phyloP scores from a whole-genome alignment of 1,284 basidiomycete genomes.

The Puccinia triticina region DNA sequence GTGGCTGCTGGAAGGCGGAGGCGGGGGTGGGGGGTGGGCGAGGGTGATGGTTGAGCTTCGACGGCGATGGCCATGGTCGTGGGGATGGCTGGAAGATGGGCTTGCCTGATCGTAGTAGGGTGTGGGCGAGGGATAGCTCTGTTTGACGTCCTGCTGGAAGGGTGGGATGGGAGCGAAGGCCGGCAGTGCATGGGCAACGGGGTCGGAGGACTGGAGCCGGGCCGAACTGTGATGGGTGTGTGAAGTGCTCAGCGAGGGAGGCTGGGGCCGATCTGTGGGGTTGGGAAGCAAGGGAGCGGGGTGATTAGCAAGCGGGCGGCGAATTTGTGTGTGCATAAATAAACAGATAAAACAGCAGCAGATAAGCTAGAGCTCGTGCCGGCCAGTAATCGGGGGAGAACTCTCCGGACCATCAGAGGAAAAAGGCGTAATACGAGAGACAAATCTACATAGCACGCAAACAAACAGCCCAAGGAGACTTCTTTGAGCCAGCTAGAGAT shows the following conservation, averaged over 20 bases:
- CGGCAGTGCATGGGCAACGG: conserved; percentile 24
- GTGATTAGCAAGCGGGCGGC: too few relatives aligned
- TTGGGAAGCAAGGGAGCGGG: neutral
- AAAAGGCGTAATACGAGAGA: too few relatives aligned
- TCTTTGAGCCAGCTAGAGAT: neutral
- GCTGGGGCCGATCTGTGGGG: neutral
- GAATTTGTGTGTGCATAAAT: too few relatives aligned
- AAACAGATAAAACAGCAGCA: too few relatives aligned
- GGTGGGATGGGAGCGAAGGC: neutral
- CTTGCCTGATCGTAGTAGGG: neutral
- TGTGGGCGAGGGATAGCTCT: neutral
- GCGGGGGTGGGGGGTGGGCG: neutral
- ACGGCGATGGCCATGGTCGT: neutral
- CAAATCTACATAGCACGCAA: neutral
- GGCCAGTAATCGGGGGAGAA: too few relatives aligned
- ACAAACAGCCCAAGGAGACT: neutral
- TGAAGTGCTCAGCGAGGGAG: neutral
- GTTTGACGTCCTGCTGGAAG: neutral
- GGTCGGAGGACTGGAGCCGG: conserved; percentile 24
- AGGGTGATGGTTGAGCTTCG: neutral
- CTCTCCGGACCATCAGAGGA: too few relatives aligned
- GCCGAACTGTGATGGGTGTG: neutral
- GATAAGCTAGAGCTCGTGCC: too few relatives aligned
- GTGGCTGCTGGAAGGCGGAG: neutral
- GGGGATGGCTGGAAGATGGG: neutral